Evolutionary conservation across 805 yeast genomes (phyloP), one percentile per base, ranked within the genome.

Genomic region (Maudiozyma turicensis): DNA sequence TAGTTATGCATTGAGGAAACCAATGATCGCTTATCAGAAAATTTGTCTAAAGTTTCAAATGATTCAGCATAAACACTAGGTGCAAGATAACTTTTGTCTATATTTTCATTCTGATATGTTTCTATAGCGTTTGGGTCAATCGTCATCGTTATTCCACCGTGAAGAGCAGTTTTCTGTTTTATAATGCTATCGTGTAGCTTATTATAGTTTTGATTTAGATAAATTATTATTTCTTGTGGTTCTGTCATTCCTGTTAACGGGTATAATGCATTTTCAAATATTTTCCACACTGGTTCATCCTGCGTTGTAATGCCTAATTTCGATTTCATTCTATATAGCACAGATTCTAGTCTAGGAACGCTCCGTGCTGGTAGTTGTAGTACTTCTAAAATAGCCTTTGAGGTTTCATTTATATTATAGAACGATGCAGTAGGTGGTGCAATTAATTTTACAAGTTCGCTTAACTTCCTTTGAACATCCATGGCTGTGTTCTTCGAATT

Each of bases 11-110:
- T 56, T 1, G 66, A 55, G 0, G 72, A 68, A 29, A 65, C 52
- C 4, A 61, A 51, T 0, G 74, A 70, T 51, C 71, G 60, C 48
- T 68, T 61, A 44, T 69, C 73, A 1, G 73, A 68, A 8, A 63
- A 52, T 46, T 62, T 60, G 49, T 71, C 74, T 40, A 64, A 54
- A 43, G 69, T 65, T 48, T 71, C 74, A 54, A 64, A 70, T 0
- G 74, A 70, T 45, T 68, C 72, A 5, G 68, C 66, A n/a, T 66
- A 65, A 8, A 54, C 54, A 45, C 63, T 58, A 11, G 58, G 55
- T 30, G 47, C 31, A 8, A 44, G 6, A 41, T 52, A 28, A 3
- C 47, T 49, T 7, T 48, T 41, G 3, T 33, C 33, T 20, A 45
- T 47, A 42, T 50, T 46, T 32, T 52, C 45, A 13, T 26, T 39